phyloP scores from a whole-genome alignment of 192 early-diverging fungal species.

The Phycomyces blakesleeanus region DNA sequence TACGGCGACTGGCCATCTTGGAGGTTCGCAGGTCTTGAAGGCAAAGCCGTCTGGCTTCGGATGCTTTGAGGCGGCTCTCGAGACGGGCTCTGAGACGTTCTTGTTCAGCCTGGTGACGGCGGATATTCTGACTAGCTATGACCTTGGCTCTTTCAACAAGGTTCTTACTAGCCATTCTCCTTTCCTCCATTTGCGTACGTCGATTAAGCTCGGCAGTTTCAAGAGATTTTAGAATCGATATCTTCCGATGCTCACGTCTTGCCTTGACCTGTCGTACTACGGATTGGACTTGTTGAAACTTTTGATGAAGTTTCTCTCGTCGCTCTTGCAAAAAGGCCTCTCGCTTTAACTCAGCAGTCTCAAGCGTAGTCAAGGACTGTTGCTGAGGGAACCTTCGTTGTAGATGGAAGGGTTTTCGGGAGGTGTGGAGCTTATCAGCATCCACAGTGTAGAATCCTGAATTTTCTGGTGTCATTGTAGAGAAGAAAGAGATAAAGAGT shows the following conservation, averaged over 20 bases:
- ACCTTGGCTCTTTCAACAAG: constrained; percentile 23
- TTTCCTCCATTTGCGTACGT: constrained; percentile 16
- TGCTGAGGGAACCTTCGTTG: constrained; percentile 22
- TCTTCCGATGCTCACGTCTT: constrained; percentile 7
- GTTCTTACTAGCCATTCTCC: constrained; percentile 15
- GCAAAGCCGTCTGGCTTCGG: constrained; percentile 1
- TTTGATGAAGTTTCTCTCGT: constrained; percentile 15
- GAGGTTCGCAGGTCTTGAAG: neutral
- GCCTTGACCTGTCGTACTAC: constrained; percentile 13
- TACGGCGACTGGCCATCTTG: constrained; percentile 2
- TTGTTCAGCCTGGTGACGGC: constrained; percentile 12
- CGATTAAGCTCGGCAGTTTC: constrained; percentile 19
- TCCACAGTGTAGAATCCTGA: constrained; percentile 22
- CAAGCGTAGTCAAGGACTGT: neutral
- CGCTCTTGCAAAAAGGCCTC: constrained; percentile 21
- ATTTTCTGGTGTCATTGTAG: constrained; percentile 4
- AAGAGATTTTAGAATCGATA: constrained; percentile 5
- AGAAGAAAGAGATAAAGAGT: constrained; percentile 1
- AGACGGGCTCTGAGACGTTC: neutral
- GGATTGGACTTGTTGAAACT: constrained; percentile 13
- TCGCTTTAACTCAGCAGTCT: constrained; percentile 19
- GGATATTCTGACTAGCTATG: constrained; percentile 10
- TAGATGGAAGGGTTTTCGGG: constrained; percentile 23
- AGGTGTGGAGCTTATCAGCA: constrained; percentile 15
- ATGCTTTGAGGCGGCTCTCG: neutral